These are phyloP conservation scores for Leccinellum albellum DNA, from an alignment of 768 basidiomycete genomes.

Conservation along the genomic window DNA sequence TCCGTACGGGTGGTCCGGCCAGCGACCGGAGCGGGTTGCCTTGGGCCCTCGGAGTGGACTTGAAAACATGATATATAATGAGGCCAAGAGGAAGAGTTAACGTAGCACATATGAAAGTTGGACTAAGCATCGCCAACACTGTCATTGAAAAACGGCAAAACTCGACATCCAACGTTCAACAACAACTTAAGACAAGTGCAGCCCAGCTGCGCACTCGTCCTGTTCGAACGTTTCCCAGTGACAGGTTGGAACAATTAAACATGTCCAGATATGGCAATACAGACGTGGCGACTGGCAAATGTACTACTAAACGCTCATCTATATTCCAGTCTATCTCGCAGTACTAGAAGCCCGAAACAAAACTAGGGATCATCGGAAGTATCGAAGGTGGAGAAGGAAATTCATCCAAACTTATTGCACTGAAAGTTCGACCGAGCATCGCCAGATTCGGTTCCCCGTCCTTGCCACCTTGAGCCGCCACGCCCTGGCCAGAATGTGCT, in stretches of 20 bases:
- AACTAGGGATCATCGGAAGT: conserved; percentile 30
- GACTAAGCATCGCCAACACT: background rate
- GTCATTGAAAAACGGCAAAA: background rate
- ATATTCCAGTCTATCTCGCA: background rate
- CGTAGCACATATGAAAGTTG: conserved; percentile 8
- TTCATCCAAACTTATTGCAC: conserved; percentile 42
- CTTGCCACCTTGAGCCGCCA: conserved; percentile 5
- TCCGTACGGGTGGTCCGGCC: conserved; percentile 55
- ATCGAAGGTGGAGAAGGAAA: conserved; percentile 44
- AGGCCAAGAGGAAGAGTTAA: conserved; percentile 15
- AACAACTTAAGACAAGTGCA: background rate
- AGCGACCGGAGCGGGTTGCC: conserved; percentile 48
- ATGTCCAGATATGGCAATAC: conserved; percentile 1
- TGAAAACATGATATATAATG: conserved; percentile 24
- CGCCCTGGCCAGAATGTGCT: background rate
- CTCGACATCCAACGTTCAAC: background rate
- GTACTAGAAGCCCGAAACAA: conserved; percentile 25
- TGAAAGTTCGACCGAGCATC: conserved; percentile 35
- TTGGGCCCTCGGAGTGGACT: conserved; percentile 16
- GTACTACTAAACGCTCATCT: too few relatives aligned
- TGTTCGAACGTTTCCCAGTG: background rate
- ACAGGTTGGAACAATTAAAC: background rate
- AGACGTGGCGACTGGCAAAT: too few relatives aligned
- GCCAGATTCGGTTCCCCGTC: conserved; percentile 16
- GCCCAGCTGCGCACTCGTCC: background rate